Conservation (phyloP, 1,284 basidiomycete species). For the Rhizopogon hawkerae region DNA sequence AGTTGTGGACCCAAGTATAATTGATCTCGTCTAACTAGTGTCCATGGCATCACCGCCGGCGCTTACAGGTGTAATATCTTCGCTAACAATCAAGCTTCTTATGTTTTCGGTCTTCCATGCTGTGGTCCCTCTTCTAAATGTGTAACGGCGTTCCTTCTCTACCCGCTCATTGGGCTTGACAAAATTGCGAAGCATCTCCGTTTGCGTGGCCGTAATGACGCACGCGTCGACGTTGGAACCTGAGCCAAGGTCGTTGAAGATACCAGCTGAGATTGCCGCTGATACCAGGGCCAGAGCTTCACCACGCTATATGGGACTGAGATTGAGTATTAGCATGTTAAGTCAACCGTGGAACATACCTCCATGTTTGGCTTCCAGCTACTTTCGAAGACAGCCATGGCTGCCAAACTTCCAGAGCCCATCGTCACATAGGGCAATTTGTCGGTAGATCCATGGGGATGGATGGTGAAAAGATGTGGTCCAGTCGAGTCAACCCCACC, state of each 20-base stretch:
- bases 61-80: constrained; percentile 48
- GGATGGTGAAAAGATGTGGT: constrained; percentile 92
- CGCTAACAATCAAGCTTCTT: constrained; percentile 61
- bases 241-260: constrained; percentile 98
- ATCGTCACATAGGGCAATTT: constrained; percentile 99
- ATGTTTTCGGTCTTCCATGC: constrained; percentile 80
- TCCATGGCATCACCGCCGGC: constrained; percentile 65
- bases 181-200: constrained; percentile 87
- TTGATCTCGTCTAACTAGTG: constrained; percentile 37
- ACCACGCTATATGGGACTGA: constrained; percentile 46
- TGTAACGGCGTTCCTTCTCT: constrained; percentile 68
- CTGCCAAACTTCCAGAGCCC: constrained; percentile 93
- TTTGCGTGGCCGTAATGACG: constrained; percentile 77
- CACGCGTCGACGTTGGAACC: constrained; percentile 98
- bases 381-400: constrained; percentile 97
- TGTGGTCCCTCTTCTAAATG: constrained; percentile 81
- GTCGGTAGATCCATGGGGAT: constrained; percentile 96
- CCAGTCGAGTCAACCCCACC: constrained; percentile 93
- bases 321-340: background rate
- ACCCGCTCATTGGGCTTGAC: constrained; percentile 87
- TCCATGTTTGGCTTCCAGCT: constrained; percentile 80
- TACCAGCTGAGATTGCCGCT: constrained; percentile 87
- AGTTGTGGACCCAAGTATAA: background rate
- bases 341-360: constrained; percentile 31
- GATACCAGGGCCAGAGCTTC: constrained; percentile 83